phyloP scores from a whole-genome alignment of 225 moss, liverwort and hornwort species.

The Neckera pumila region DNA sequence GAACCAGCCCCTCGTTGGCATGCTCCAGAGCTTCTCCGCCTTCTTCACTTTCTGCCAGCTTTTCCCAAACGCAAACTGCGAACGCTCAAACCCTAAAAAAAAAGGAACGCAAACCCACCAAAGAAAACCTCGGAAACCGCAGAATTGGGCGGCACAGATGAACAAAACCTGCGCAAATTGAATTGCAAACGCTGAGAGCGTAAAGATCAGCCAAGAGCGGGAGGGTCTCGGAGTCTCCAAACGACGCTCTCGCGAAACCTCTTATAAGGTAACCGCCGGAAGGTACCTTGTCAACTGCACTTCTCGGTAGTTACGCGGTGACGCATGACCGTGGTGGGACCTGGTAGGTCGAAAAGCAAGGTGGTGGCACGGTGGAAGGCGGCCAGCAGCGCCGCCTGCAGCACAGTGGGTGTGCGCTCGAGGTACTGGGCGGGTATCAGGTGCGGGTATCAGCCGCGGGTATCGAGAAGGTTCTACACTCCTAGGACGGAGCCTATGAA shows the following conservation, averaged over 20 bases:
- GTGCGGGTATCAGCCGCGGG: neutral
- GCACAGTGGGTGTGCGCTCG: neutral
- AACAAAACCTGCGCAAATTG: neutral
- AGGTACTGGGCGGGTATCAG: neutral
- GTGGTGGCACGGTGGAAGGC: neutral
- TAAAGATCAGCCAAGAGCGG: neutral
- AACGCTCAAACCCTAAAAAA: neutral
- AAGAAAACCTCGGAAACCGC: neutral
- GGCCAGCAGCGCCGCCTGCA: neutral
- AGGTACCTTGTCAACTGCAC: neutral
- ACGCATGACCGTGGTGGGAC: neutral
- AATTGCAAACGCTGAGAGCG: neutral
- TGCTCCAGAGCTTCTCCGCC: conserved; percentile 50
- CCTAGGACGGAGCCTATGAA: too few relatives aligned
- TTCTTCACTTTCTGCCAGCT: conserved; percentile 66
- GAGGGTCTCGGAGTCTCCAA: neutral
- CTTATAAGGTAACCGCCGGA: conserved; percentile 2
- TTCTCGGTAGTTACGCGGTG: neutral
- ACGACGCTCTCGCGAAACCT: neutral
- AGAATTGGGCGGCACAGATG: too few relatives aligned
- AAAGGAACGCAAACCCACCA: too few relatives aligned
- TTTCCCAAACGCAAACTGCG: conserved; percentile 15
- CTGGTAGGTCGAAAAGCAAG: neutral
- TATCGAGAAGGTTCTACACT: neutral
- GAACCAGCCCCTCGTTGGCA: conserved; percentile 66